A percentile compares a stretch with the other conserved stretches of the same genome.
Evolutionary conservation across 108 stramenopile genomes (phyloP).

Genomic region (Nitzschia palea): DNA sequence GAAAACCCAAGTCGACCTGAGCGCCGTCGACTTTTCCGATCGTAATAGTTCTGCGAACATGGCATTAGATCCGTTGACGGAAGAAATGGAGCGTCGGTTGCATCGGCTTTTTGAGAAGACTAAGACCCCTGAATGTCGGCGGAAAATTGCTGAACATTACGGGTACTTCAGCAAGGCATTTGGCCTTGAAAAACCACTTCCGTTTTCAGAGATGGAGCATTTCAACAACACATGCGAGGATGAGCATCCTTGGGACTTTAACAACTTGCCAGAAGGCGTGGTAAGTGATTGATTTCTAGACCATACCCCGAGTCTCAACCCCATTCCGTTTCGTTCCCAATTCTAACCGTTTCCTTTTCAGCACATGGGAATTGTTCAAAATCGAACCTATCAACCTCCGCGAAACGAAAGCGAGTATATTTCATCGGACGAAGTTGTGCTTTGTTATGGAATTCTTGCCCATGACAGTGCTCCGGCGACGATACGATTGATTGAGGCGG

Average conservation of each 20-base stretch:
- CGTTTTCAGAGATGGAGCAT: constrained; percentile 53
- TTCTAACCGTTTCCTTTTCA: not conserved
- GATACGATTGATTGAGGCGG: constrained; percentile 79
- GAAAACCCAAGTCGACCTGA: constrained; percentile 15
- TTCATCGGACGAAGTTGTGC: constrained; percentile 56
- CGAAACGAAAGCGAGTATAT: constrained; percentile 66
- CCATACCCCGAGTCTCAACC: not conserved
- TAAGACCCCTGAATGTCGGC: constrained; percentile 74
- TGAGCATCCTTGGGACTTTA: constrained; percentile 57
- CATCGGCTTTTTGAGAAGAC: constrained; percentile 61
- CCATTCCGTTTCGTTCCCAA: not conserved
- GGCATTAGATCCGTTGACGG: constrained; percentile 7
- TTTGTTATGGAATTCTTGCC: constrained; percentile 84
- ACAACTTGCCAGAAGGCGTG: constrained; percentile 69
- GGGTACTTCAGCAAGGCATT: constrained; percentile 76
- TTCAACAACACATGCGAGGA: constrained; percentile 60
- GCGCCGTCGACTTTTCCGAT: constrained; percentile 26
- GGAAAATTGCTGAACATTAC: constrained; percentile 73
- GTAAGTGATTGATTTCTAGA: constrained; percentile 4
- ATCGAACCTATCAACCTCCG: constrained; percentile 75
- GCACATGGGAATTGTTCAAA: constrained; percentile 57
- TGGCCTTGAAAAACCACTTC: constrained; percentile 66
- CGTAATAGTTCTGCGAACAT: constrained; percentile 11
- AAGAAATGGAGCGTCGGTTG: constrained; percentile 32
- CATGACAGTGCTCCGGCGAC: constrained; percentile 80